These are phyloP conservation scores for Debaryomyces sp. DNA, from an alignment of 1,139 yeast genomes.

Conservation along the genomic window DNA sequence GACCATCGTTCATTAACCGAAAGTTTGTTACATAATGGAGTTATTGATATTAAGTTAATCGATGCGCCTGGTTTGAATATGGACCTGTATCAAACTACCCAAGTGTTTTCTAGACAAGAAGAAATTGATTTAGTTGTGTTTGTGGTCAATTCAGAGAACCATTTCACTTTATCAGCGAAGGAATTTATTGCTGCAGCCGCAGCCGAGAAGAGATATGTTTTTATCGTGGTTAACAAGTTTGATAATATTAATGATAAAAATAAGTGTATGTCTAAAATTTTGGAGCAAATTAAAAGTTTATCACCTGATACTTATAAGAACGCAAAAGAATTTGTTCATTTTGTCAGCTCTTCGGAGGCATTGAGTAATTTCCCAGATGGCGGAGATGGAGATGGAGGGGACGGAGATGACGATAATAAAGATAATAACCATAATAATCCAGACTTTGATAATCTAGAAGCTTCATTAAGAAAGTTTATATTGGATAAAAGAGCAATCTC, in stretches of 20 bases:
- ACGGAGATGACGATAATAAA: slow-evolving; percentile 32
- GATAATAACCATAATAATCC: slow-evolving; percentile 39
- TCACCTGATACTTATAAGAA: slow-evolving; percentile 93
- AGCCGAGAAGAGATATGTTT: slow-evolving; percentile 86
- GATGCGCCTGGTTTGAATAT: slow-evolving; percentile 97
- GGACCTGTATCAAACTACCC: slow-evolving; percentile 94
- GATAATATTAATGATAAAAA: slow-evolving; percentile 82
- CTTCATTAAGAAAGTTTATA: slow-evolving; percentile 81
- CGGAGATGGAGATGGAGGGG: slow-evolving; percentile 37
- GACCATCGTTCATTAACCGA: slow-evolving; percentile 72
- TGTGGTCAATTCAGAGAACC: slow-evolving; percentile 96
- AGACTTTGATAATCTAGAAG: slow-evolving; percentile 82
- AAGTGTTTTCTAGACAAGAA: slow-evolving; percentile 93
- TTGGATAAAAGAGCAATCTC: slow-evolving; percentile 88
- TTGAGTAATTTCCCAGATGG: slow-evolving; percentile 30
- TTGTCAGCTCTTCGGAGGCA: slow-evolving; percentile 67
- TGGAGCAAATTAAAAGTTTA: slow-evolving; percentile 83
- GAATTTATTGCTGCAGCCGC: slow-evolving; percentile 93
- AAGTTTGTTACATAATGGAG: slow-evolving; percentile 83
- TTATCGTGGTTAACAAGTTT: slow-evolving; percentile 91
- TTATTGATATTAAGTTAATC: slow-evolving; percentile 86
- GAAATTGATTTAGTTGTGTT: slow-evolving; percentile 96
- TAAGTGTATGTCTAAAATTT: slow-evolving; percentile 72
- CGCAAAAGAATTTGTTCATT: slow-evolving; percentile 90
- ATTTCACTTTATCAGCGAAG: slow-evolving; percentile 89